Evolutionary conservation across 768 basidiomycete species (phyloP).

Genomic region (Leccinellum rugosiceps): DNA sequence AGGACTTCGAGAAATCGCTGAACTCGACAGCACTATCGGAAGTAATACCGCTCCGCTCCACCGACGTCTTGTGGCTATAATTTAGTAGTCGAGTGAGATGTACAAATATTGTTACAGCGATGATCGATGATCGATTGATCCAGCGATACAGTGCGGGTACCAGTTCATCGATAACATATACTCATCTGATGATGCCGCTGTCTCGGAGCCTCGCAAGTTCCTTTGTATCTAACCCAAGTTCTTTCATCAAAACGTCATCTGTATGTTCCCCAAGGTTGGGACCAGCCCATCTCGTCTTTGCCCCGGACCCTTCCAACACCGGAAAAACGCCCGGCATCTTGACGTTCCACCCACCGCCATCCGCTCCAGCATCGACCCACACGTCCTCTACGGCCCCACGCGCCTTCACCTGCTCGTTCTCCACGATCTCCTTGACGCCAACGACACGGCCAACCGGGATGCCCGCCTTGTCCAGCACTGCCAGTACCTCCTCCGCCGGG

Average conservation of each 20-base stretch:
- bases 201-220: conserved; percentile 39
- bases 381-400: conserved; percentile 60
- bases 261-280: conserved; percentile 65
- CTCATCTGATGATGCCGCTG: conserved; percentile 39
- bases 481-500: conserved; percentile 52
- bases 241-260: conserved; percentile 42
- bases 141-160: no score
- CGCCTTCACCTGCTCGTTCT: conserved; percentile 51
- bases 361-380: conserved; percentile 39
- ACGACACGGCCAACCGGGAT: conserved; percentile 66
- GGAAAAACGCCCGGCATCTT: conserved; percentile 70
- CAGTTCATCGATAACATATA: neutral
- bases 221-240: conserved; percentile 39
- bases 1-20: conserved; percentile 51
- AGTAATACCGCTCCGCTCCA: conserved; percentile 34
- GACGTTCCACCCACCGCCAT: conserved; percentile 54
- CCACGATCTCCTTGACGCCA: conserved; percentile 60
- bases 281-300: conserved; percentile 64
- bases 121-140: no score
- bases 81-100: neutral
- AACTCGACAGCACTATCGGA: conserved; percentile 34
- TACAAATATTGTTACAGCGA: neutral
- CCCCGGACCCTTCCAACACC: conserved; percentile 54
- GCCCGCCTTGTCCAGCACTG: conserved; percentile 45
- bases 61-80: conserved; percentile 38